A percentile compares a stretch with the other conserved stretches of the same genome.
Evolutionary conservation across 495 filamentous ascomycete genomes (phyloP).

Genomic region (Xylaria longipes): DNA sequence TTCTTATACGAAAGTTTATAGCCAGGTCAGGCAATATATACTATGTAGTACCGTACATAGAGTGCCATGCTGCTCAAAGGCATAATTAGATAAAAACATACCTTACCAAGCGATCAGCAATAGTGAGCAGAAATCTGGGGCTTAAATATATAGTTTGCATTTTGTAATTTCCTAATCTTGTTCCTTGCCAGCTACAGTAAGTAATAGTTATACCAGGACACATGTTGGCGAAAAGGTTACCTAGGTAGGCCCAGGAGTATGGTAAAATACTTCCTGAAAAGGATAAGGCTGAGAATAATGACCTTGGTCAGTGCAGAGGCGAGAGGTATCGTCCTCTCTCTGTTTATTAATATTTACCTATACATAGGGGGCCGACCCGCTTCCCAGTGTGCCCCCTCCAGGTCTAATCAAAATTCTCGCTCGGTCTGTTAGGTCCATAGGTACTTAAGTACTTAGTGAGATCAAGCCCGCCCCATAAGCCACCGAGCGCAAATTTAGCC

Average conservation of each 20-base stretch:
- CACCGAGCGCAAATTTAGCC: conserved; percentile 26
- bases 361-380: conserved; percentile 13
- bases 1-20: not conserved
- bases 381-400: not conserved
- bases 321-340: conserved; percentile 1
- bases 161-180: conserved; percentile 21
- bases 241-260: not conserved
- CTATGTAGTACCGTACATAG: too few relatives aligned
- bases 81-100: not conserved
- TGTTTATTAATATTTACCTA: not conserved
- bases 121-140: not conserved
- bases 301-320: not conserved
- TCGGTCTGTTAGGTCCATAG: not conserved
- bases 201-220: too few relatives aligned
- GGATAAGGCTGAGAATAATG: conserved; percentile 4
- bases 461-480: conserved; percentile 17
- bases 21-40: too few relatives aligned
- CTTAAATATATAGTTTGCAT: not conserved
- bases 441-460: conserved; percentile 3
- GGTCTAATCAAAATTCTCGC: conserved; percentile 19
- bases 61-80: not conserved
- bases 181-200: not conserved
- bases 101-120: not conserved
- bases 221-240: not conserved
- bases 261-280: conserved; percentile 22